Conservation (phyloP, 2,329 filamentous ascomycete species). For the Xylariaceae sp. region DNA sequence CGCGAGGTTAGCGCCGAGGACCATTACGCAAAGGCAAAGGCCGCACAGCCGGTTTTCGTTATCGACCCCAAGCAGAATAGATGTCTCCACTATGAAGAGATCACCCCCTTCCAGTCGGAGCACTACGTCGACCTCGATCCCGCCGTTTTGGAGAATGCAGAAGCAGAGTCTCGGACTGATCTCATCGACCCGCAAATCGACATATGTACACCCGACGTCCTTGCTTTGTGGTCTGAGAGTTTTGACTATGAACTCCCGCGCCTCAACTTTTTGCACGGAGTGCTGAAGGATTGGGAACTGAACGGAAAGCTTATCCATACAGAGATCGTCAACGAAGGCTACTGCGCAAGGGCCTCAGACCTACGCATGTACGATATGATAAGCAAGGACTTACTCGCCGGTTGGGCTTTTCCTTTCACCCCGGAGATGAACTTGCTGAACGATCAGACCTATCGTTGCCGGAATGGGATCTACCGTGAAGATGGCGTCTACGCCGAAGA, state of each 20-base stretch:
- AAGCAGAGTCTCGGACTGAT: constrained; percentile 82
- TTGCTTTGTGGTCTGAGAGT: constrained; percentile 94
- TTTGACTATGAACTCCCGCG: constrained; percentile 94
- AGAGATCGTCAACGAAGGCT: constrained; percentile 78
- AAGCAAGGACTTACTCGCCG: constrained; percentile 77
- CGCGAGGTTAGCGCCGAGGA: constrained; percentile 67
- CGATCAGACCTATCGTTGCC: constrained; percentile 72
- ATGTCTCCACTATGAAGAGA: constrained; percentile 93
- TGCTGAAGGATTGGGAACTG: constrained; percentile 93
- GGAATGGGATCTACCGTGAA: constrained; percentile 74
- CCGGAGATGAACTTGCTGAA: constrained; percentile 84
- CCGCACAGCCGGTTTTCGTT: constrained; percentile 78
- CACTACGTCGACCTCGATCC: constrained; percentile 72
- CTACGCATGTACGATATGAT: constrained; percentile 88
- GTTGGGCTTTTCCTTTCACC: constrained; percentile 86
- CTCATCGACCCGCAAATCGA: constrained; percentile 93
- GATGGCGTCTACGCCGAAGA: constrained; percentile 71
- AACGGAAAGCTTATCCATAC: constrained; percentile 97
- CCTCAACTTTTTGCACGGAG: constrained; percentile 84
- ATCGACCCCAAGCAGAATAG: constrained; percentile 76
- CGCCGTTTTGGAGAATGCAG: constrained; percentile 68
- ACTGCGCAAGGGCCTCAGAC: constrained; percentile 82
- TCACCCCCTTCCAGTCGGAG: constrained; percentile 65
- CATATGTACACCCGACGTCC: constrained; percentile 93
- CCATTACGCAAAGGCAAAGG: constrained; percentile 75